Evolutionary conservation across 2,329 filamentous ascomycete genomes (phyloP).

Genomic region (Pseudogymnoascus sp.): DNA sequence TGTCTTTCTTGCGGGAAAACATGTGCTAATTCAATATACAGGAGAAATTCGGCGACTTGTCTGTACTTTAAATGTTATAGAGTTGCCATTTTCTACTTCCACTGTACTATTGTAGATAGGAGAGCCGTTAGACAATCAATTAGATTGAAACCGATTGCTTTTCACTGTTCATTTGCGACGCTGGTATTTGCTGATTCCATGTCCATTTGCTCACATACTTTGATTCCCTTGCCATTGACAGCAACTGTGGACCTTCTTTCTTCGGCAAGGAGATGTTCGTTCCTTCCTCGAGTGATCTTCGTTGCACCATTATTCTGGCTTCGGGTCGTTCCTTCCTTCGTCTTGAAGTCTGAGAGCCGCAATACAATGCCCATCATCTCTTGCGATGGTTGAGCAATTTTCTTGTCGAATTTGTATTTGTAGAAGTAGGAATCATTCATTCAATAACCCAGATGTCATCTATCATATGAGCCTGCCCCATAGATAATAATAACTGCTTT

Average conservation of each 20-base stretch:
- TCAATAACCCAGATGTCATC: background rate
- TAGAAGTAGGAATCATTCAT: background rate
- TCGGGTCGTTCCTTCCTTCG: background rate
- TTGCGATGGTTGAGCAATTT: background rate
- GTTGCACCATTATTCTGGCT: background rate
- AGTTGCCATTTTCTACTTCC: conserved; percentile 35
- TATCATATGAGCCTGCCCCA: background rate
- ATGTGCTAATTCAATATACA: conserved; percentile 46
- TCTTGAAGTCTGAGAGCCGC: background rate
- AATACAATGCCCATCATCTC: background rate
- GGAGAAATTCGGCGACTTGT: conserved; percentile 99
- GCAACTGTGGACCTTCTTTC: background rate
- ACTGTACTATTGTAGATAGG: conserved; percentile 67
- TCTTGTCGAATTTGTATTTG: background rate
- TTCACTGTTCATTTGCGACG: background rate
- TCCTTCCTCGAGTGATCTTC: background rate
- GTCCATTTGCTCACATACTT: background rate
- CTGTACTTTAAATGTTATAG: conserved; percentile 65
- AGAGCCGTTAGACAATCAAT: conserved; percentile 27
- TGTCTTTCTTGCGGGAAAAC: background rate
- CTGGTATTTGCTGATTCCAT: background rate
- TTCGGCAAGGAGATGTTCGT: background rate
- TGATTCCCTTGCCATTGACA: background rate
- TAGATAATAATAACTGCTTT: background rate
- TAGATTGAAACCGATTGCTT: conserved; percentile 1